Evolutionary conservation across 768 basidiomycete species (phyloP).

Genomic region (Phylloporus scabripes): DNA sequence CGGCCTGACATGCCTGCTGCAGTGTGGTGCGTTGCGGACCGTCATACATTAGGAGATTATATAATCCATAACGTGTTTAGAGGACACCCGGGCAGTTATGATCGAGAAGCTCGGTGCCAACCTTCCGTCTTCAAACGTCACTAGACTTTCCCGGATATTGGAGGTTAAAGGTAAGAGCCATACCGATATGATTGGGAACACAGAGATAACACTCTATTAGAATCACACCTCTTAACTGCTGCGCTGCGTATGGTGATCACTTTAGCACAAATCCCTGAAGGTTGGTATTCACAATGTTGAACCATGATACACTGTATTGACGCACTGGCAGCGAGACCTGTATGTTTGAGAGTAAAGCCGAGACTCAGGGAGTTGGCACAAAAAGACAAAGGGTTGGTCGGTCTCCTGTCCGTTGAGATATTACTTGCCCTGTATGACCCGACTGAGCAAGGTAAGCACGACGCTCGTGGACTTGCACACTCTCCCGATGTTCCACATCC

Average conservation of each 20-base stretch:
- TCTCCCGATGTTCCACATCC: not conserved
- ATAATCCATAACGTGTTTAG: slow-evolving; percentile 4
- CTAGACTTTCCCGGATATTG: slow-evolving; percentile 14
- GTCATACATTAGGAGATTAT: not conserved
- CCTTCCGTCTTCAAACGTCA: not conserved
- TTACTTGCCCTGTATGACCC: slow-evolving; percentile 10
- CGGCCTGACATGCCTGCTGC: slow-evolving; percentile 12
- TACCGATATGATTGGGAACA: not conserved
- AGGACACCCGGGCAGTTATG: slow-evolving; percentile 5
- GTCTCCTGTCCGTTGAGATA: slow-evolving; percentile 20
- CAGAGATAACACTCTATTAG: slow-evolving; percentile 2
- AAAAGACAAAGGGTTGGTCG: slow-evolving; percentile 7
- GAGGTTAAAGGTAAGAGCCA: slow-evolving; percentile 5
- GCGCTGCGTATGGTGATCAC: slow-evolving; percentile 16
- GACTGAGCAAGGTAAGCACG: slow-evolving; percentile 1
- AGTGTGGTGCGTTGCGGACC: slow-evolving; percentile 9
- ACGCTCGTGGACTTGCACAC: not conserved
- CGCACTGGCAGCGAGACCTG: not conserved
- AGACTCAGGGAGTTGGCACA: slow-evolving; percentile 14
- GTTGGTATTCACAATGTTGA: not conserved
- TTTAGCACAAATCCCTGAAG: slow-evolving; percentile 15
- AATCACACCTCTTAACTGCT: slow-evolving; percentile 3
- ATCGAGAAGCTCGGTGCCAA: slow-evolving; percentile 3
- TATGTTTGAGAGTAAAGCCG: slow-evolving; percentile 6
- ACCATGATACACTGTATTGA: not conserved